These are phyloP conservation scores for Rehmannia glutinosa DNA, from an alignment of 257 asterid genomes.

Conservation along the genomic window DNA sequence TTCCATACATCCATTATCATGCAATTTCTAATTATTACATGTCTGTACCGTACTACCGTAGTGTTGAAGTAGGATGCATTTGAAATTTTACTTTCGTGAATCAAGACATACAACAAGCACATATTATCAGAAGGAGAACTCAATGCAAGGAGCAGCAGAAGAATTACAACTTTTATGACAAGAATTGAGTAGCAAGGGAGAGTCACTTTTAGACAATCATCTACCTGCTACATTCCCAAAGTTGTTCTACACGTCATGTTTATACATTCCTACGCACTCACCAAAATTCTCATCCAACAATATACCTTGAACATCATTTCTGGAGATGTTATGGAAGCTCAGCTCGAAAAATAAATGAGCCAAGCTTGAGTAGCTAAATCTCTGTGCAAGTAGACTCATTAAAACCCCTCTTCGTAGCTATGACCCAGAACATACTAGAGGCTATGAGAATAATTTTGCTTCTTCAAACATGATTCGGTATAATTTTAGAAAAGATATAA, in stretches of 20 bases:
- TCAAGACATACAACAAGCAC: not conserved
- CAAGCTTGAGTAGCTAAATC: not conserved
- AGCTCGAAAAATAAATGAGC: not conserved
- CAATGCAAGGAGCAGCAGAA: not conserved
- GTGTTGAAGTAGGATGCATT: not conserved
- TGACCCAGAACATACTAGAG: not conserved
- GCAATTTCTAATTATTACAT: not conserved
- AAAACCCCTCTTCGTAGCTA: not conserved
- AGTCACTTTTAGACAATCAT: not conserved
- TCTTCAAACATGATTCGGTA: not conserved
- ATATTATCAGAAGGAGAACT: not conserved
- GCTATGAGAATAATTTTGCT: not conserved
- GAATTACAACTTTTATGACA: not conserved
- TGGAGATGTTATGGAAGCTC: conserved; percentile 8
- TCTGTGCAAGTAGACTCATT: not conserved
- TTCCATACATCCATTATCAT: not conserved
- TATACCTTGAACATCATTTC: not conserved
- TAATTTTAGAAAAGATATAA: not conserved
- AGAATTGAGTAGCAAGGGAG: not conserved
- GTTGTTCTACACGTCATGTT: not conserved
- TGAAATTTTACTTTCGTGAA: not conserved
- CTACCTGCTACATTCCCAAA: not conserved
- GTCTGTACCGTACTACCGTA: not conserved
- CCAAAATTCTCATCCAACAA: not conserved
- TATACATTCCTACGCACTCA: not conserved